Evolutionary conservation across 768 basidiomycete species (phyloP).

Genomic region (Russula compacta): DNA sequence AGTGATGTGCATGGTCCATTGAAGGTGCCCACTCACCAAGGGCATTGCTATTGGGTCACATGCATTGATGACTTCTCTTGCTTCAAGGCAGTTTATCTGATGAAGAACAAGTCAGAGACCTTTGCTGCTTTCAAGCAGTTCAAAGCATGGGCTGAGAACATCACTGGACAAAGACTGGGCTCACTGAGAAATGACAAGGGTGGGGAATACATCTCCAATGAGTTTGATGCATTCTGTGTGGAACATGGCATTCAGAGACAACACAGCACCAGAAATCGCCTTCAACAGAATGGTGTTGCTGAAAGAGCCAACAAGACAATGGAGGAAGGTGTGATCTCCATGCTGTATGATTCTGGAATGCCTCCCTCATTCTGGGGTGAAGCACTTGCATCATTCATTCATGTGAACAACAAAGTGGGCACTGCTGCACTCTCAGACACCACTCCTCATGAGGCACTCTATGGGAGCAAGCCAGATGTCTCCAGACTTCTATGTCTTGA

Average conservation of each 20-base stretch:
- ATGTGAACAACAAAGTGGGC: too few species aligned
- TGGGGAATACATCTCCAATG: slow-evolving; percentile 23
- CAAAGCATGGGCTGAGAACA: slow-evolving; percentile 27
- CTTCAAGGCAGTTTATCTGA: background rate
- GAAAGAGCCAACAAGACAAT: slow-evolving; percentile 32
- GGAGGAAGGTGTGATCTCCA: background rate
- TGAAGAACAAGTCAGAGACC: background rate
- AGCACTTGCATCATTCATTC: too few species aligned
- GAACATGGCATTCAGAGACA: slow-evolving; percentile 20
- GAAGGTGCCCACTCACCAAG: too few species aligned
- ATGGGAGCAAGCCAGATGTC: too few species aligned
- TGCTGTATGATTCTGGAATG: too few species aligned
- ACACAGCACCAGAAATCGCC: slow-evolving; percentile 3
- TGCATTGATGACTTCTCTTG: background rate
- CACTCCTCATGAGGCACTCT: too few species aligned
- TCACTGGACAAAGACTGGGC: background rate
- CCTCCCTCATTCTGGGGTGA: too few species aligned
- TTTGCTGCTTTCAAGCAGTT: slow-evolving; percentile 12
- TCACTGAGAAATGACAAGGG: slow-evolving; percentile 23
- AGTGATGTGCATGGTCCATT: too few species aligned
- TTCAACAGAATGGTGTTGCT: slow-evolving; percentile 37
- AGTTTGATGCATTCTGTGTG: slow-evolving; percentile 12
- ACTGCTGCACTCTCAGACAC: too few species aligned
- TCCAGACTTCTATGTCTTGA: too few species aligned
- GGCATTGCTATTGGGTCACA: too few species aligned